phyloP scores from a whole-genome alignment of 192 early-diverging fungal genomes.

The Pilaira anomala region DNA sequence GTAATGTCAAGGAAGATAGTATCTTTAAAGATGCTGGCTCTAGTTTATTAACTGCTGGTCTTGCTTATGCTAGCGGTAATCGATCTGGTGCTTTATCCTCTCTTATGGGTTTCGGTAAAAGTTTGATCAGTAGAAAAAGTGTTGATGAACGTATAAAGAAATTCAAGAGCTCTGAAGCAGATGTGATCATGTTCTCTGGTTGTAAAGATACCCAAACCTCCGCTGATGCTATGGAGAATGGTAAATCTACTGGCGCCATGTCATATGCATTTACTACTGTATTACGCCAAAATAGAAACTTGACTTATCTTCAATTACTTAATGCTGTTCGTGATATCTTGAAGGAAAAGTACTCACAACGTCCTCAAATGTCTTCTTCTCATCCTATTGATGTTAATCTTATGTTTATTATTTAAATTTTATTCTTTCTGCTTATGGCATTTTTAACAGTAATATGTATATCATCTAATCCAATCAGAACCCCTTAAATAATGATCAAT shows the following conservation, averaged over 20 bases:
- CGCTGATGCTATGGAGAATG: conserved; percentile 65
- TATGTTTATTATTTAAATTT: conserved; percentile 26
- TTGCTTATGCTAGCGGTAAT: conserved; percentile 52
- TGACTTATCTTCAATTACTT: conserved; percentile 70
- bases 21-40: conserved; percentile 43
- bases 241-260: conserved; percentile 68
- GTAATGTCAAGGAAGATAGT: conserved; percentile 50
- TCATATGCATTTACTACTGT: conserved; percentile 63
- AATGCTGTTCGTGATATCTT: conserved; percentile 64
- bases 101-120: conserved; percentile 46
- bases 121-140: conserved; percentile 35
- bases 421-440: no score
- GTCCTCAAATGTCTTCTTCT: conserved; percentile 73
- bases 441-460: no score
- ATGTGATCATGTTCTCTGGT: conserved; percentile 79
- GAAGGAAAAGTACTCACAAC: conserved; percentile 61
- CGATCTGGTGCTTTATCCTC: conserved; percentile 34
- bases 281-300: conserved; percentile 50
- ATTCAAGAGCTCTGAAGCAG: conserved; percentile 50
- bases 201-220: conserved; percentile 81
- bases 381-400: conserved; percentile 49
- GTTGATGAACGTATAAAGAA: conserved; percentile 22
- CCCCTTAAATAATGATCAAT: no score
- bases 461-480: no score
- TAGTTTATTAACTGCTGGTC: conserved; percentile 43